Evolutionary conservation across 2,329 filamentous ascomycete species (phyloP).

Genomic region (Aspergillus ibericus): DNA sequence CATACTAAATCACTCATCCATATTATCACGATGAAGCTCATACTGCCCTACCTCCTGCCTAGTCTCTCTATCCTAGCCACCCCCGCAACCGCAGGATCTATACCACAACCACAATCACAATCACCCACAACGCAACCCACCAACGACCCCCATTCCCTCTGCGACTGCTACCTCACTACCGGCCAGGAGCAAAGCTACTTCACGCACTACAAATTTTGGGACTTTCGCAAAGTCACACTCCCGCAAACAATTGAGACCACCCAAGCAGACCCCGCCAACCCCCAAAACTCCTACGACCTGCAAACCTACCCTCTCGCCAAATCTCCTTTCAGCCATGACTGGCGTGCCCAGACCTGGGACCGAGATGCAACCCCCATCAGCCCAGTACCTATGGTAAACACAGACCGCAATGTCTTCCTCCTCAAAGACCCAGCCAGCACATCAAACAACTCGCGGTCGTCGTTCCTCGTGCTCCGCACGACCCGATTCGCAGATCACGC

Average conservation of each 20-base stretch:
- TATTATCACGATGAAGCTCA: conserved; percentile 5
- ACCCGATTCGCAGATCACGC: conserved; percentile 45
- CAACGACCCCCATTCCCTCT: conserved; percentile 26
- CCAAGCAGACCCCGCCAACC: not conserved
- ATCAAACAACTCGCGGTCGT: conserved; percentile 12
- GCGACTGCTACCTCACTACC: conserved; percentile 51
- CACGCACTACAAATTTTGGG: conserved; percentile 53
- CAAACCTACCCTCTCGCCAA: conserved; percentile 32
- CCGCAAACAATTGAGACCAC: not conserved
- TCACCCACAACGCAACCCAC: conserved; percentile 9
- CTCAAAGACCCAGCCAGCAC: conserved; percentile 25
- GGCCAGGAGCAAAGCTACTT: conserved; percentile 48
- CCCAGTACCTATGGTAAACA: conserved; percentile 48
- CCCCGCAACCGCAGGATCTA: not conserved
- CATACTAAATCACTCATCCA: not conserved
- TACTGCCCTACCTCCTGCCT: conserved; percentile 1
- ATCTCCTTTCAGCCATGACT: conserved; percentile 37
- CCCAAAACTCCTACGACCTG: conserved; percentile 1
- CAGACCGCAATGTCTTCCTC: conserved; percentile 50
- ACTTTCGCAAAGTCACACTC: conserved; percentile 49
- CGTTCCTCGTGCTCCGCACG: conserved; percentile 50
- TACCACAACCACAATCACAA: not conserved
- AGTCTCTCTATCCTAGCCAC: conserved; percentile 1
- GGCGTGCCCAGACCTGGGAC: conserved; percentile 48
- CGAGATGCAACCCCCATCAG: conserved; percentile 38